A percentile compares a stretch with the other conserved stretches of the same genome.
Conservation (phyloP, 2,329 filamentous ascomycete genomes). For the Exophiala sp. region DNA sequence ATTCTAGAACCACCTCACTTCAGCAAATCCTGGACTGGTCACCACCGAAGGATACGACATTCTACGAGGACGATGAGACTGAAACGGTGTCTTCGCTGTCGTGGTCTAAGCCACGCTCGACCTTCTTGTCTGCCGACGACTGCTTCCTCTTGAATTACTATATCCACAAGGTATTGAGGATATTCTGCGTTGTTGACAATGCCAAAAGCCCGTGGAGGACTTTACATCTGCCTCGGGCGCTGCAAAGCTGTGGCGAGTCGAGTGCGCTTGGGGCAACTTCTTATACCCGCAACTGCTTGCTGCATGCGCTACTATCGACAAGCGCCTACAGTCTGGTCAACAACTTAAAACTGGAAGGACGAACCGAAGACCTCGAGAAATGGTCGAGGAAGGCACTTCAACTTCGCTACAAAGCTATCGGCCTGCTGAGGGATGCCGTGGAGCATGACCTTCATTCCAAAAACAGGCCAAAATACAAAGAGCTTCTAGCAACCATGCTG, state of each 20-base stretch:
- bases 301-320: conserved; percentile 1
- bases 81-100: not conserved
- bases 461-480: conserved; percentile 3
- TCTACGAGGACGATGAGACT: not conserved
- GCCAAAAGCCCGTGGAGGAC: conserved; percentile 4
- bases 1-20: not conserved
- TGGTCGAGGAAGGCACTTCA: conserved; percentile 3
- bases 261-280: not conserved
- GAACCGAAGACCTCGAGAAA: not conserved
- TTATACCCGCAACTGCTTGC: not conserved
- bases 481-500: conserved; percentile 4
- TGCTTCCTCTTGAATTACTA: conserved; percentile 4
- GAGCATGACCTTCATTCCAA: not conserved
- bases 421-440: not conserved
- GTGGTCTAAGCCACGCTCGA: not conserved
- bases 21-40: conserved; percentile 2
- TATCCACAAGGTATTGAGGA: not conserved
- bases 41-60: not conserved
- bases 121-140: not conserved
- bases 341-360: conserved; percentile 1
- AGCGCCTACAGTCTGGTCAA: conserved; percentile 1
- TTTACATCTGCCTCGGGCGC: conserved; percentile 5
- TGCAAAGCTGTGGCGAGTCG: conserved; percentile 1
- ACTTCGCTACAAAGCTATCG: conserved; percentile 1
- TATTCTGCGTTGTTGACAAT: conserved; percentile 1